Base-by-base conservation (phyloP, 768 basidiomycete species). In the Boletus rufocinnamomeus region DNA sequence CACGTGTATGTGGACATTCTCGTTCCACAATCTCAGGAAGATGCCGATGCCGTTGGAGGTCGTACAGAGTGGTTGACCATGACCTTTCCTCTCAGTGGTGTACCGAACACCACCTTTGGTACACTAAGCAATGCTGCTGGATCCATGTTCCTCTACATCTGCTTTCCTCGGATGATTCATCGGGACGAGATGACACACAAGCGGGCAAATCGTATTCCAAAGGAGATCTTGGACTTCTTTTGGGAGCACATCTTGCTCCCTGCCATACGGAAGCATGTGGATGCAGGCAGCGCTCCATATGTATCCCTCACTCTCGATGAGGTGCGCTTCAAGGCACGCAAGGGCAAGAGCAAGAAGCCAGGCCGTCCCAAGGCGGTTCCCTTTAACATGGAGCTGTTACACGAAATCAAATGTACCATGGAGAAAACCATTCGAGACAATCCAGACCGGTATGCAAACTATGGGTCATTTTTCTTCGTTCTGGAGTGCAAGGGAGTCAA, bases 111-210 rank as follows among this genome's bases (percentile, higher is more conserved):
- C 1, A 19, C 4, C n/a, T 56, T 66, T 37, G 52, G 41, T 7
- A 30, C 28, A 1, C 8, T 55, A 6, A 8, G 37, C n/a, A n/a
- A n/a, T n/a, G n/a, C n/a, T n/a, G n/a, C n/a, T n/a, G n/a, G n/a
- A n/a, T n/a, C n/a, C n/a, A 48, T 55, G 37, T 44, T 28, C 8
- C 11, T 64, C 2, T 58, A 59, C 10, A 56, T 66, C 3, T 60
- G 27, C 37, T 66, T 64, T 35, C 59, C 57, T 4, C 23, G 60
- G 3, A 66, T 66, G 59, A 61, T 64, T 3, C 64, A 65, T 2
- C 30, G 37, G 2, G 47, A 66, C 1, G 1, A 55, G 28, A 27
- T 47, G 34, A 48, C 57, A 10, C 3, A 37, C 13, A 23, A 38
- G 2, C 11, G n/a, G 1, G 54, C 47, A 0, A 65, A 28, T 23